Base-by-base conservation (phyloP, 371 early-diverging fungal species). In the Dentiscutata heterogama region DNA sequence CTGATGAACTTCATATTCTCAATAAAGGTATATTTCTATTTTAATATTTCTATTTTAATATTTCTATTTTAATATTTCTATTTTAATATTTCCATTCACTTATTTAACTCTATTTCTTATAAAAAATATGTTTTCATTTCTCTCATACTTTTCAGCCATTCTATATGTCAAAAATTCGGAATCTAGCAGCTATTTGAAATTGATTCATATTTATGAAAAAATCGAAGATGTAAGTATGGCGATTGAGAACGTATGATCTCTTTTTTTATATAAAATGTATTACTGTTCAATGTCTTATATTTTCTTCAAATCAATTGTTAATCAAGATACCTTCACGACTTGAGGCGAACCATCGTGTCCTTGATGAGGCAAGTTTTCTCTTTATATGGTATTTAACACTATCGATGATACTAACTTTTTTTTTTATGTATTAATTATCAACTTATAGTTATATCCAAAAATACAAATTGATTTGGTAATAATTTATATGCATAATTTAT, bases 1-100 rank as follows among this genome's bases (percentile, higher is more conserved):
- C 89, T 5, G 91, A 90, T 74, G 88, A 89, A 56, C 84, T 91
- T 16, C 91, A 90, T 83, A 85, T 89, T 16, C 85, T 92, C 76
- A 92, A 92, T 83, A 88, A 90, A 81, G 92, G 89, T 6, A 86
- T 90, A 51, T 31, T 8, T 8, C 8, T 58, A 20, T n/a, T 58
- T 46, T 46, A 46, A 58, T n/a, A 58, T 58, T 58, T n/a, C n/a
- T n/a, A n/a, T n/a, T n/a, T n/a, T n/a, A n/a, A 86, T 90, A 51
- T 31, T 8, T 8, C 8, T 58, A 20, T n/a, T 58, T 46, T 46
- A 46, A 86, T 90, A 51, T 31, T 8, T 8, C 8, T 58, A 20
- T n/a, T 58, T 46, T 46, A 46, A 58, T n/a, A 58, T 58, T 58
- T n/a, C n/a, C 2, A n/a, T 58, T 58, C 22, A 13, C 14, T 58